Conservation (phyloP, 805 yeast species). For the Candida nemodendra region DNA sequence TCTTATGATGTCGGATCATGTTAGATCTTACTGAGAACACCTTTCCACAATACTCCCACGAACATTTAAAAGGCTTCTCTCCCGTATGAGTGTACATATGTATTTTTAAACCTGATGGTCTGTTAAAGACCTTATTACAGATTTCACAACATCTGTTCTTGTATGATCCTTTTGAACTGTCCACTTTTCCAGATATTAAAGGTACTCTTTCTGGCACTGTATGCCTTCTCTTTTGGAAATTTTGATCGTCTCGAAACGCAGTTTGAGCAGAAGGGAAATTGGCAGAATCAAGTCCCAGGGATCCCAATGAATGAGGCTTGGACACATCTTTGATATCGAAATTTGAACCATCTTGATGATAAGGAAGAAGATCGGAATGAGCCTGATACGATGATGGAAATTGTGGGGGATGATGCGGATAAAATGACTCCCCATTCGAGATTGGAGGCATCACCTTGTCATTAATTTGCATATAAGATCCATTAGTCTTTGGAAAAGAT, state of each 20-base stretch:
- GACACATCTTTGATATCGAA: conserved; percentile 9
- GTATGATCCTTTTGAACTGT: conserved; percentile 6
- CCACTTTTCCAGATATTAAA: neutral
- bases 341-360: neutral
- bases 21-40: conserved; percentile 75
- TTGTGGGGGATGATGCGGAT: conserved; percentile 6
- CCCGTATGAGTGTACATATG: conserved; percentile 81
- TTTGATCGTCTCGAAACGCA: conserved; percentile 2
- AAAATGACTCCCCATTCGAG: conserved; percentile 7
- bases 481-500: conserved; percentile 4
- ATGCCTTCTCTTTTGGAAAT: conserved; percentile 11
- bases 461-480: conserved; percentile 1
- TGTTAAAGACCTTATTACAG: conserved; percentile 74
- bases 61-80: conserved; percentile 68
- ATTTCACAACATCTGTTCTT: conserved; percentile 38
- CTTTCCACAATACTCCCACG: conserved; percentile 64
- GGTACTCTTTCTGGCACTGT: conserved; percentile 12
- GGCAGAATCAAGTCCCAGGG: conserved; percentile 6
- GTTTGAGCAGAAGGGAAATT: neutral
- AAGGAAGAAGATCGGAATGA: neutral
- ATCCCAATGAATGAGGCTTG: conserved; percentile 12
- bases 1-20: conserved; percentile 73
- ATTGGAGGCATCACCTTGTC: conserved; percentile 6
- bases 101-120: conserved; percentile 80
- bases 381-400: conserved; percentile 2